Base-by-base conservation (phyloP, 129 eudicot species). In the Ambrosia artemisiifolia region DNA sequence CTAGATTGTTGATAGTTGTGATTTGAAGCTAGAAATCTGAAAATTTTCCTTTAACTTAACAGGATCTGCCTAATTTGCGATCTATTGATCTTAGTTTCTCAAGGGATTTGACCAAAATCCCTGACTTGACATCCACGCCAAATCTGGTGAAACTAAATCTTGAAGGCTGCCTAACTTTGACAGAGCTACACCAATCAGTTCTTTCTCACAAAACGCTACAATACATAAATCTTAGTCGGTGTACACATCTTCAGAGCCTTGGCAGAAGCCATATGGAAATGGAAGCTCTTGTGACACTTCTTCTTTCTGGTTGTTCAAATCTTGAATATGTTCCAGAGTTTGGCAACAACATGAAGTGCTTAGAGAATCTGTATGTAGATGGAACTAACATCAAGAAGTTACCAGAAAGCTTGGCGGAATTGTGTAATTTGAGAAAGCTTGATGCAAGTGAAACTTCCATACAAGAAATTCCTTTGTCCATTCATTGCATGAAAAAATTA, bases 21-120 rank as follows among this genome's bases (percentile, higher is more conserved):
- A 4, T 2, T 42, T 36, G 5, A 66, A 43, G 9, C 7, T 34
- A 70, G 30, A 20, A 36, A 71, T 38, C 36, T 40, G n/a, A 71
- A 55, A 36, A 1, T 10, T 19, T 47, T 13, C 20, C 33, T 1
- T 57, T 11, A 32, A 7, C 16, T 14, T 43, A 6, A 62, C 70
- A 62, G 78, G 78, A 47, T 35, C 50, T 63, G 40, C 78, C 70
- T 12, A 73, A 73, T 12, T 73, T 73, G 70, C 62, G 50, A 73
- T 73, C 36, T 47, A 62, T 73, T 73, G 19, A 73, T 12, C 78
- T 75, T 17, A 56, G 65, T 42, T 56, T 71, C 67, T 71, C 66
- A 38, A 71, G 42, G 66, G 40, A 71, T 24, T 40, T 71, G 66
- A 13, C 51, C 13, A 24, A 24, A 19, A 18, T 71, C 20, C 75